Conservation (phyloP, 2,329 filamentous ascomycete genomes). For the Diaporthe citri region DNA sequence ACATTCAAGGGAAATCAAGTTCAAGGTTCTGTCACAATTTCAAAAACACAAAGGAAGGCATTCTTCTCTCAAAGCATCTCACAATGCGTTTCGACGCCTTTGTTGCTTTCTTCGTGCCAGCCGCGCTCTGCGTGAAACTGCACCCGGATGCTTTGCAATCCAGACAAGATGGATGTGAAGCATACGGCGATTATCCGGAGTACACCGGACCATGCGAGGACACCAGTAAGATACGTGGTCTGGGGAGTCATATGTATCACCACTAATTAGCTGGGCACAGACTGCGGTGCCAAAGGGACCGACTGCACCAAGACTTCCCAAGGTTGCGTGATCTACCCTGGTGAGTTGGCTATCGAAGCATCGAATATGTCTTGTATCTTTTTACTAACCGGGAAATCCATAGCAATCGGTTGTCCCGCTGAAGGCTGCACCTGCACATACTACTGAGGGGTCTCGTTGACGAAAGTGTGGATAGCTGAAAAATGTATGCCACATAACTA, state of each 20-base stretch:
- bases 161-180: conserved; percentile 2
- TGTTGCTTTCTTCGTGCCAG: not conserved
- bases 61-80: not conserved
- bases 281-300: conserved; percentile 8
- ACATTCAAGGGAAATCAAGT: too few species aligned
- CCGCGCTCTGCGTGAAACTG: not conserved
- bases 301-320: not conserved
- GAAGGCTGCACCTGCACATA: not conserved
- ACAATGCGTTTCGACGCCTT: not conserved
- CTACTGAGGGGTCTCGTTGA: not conserved
- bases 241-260: too few species aligned
- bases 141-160: not conserved
- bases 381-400: not conserved
- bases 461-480: not conserved
- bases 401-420: not conserved
- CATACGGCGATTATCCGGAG: not conserved
- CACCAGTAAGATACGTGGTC: not conserved
- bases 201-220: conserved; percentile 12
- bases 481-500: not conserved
- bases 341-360: not conserved
- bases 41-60: not conserved
- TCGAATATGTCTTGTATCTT: not conserved
- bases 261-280: not conserved
- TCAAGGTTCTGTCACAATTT: not conserved
- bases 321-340: not conserved